These are phyloP conservation scores for Esteya vermicola DNA, from an alignment of 2,329 filamentous ascomycete species.

Conservation along the genomic window DNA sequence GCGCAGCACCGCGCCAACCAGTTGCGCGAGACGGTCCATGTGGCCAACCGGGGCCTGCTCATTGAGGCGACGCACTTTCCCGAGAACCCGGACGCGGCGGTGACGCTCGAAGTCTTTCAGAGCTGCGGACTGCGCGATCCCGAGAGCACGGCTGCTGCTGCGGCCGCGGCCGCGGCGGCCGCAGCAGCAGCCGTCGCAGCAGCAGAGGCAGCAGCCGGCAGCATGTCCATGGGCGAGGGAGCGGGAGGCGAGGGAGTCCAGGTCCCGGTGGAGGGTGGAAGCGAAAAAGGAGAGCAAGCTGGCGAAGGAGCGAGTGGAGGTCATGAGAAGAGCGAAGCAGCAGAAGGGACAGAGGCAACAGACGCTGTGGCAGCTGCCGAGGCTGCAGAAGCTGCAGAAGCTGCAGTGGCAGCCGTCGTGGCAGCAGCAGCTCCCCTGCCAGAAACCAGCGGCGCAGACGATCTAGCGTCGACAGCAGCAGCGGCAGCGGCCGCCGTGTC, in stretches of 20 bases:
- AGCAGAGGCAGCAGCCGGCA: background rate
- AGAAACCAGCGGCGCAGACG: background rate
- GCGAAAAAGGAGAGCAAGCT: no score
- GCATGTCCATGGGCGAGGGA: background rate
- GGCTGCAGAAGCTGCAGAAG: background rate
- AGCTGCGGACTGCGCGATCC: slow-evolving; percentile 18
- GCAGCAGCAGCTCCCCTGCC: no score
- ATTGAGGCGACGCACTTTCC: slow-evolving; percentile 49
- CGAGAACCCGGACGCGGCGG: slow-evolving; percentile 17
- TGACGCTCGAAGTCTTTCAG: slow-evolving; percentile 29
- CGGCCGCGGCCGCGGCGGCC: slow-evolving; percentile 3
- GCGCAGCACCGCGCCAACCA: slow-evolving; percentile 44
- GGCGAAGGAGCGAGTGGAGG: background rate
- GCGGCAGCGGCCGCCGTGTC: no score
- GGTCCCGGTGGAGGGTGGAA: no score
- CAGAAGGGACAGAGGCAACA: background rate
- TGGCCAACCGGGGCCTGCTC: slow-evolving; percentile 32
- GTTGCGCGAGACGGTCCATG: slow-evolving; percentile 33
- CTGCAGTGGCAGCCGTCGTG: no score
- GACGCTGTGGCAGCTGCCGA: background rate
- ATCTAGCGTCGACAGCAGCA: no score
- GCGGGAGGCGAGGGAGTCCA: no score
- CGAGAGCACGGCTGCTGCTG: slow-evolving; percentile 9
- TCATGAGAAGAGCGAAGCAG: background rate
- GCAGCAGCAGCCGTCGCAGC: slow-evolving; percentile 1